A percentile compares a stretch with the other conserved stretches of the same genome.
Evolutionary conservation across 192 early-diverging fungal species (phyloP).

Genomic region (Podochytrium sp.): DNA sequence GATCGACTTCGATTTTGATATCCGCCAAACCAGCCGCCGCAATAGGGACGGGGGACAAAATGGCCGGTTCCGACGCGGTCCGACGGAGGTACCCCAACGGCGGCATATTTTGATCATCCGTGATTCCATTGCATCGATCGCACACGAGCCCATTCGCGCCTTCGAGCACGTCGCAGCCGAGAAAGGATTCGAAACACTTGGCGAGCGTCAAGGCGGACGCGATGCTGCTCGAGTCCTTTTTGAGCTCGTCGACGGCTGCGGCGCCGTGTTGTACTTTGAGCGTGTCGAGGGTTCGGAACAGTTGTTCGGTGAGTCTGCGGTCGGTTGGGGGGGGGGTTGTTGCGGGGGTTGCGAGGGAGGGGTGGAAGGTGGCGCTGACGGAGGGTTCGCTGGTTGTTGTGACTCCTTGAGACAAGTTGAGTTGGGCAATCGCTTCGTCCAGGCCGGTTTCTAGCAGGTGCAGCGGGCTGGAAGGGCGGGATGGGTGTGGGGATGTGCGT

Average conservation of each 20-base stretch:
- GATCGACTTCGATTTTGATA: too few species aligned
- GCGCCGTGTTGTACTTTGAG: constrained; percentile 3
- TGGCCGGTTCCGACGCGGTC: too few species aligned
- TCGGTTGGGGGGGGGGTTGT: not conserved
- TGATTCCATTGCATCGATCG: constrained; percentile 55
- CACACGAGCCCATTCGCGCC: constrained; percentile 66
- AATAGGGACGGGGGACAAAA: too few species aligned
- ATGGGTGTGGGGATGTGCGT: not conserved
- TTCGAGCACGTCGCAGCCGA: constrained; percentile 64
- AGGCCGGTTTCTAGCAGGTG: not conserved
- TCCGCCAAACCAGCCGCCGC: too few species aligned
- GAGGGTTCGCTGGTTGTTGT: too few species aligned
- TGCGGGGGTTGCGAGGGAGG: not conserved
- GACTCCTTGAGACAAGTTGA: not conserved
- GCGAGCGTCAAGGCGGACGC: constrained; percentile 9
- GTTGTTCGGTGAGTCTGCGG: constrained; percentile 5
- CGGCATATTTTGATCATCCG: too few species aligned
- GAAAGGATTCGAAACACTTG: constrained; percentile 49
- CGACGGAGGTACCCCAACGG: not conserved
- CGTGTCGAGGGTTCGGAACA: constrained; percentile 23
- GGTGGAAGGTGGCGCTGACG: too few species aligned
- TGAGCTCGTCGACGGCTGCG: not conserved
- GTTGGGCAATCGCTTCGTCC: not conserved
- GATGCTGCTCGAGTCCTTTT: not conserved
- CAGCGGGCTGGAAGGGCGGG: constrained; percentile 6